Conservation (phyloP, 2,329 filamentous ascomycete genomes). For the Epichloe hybrida region DNA sequence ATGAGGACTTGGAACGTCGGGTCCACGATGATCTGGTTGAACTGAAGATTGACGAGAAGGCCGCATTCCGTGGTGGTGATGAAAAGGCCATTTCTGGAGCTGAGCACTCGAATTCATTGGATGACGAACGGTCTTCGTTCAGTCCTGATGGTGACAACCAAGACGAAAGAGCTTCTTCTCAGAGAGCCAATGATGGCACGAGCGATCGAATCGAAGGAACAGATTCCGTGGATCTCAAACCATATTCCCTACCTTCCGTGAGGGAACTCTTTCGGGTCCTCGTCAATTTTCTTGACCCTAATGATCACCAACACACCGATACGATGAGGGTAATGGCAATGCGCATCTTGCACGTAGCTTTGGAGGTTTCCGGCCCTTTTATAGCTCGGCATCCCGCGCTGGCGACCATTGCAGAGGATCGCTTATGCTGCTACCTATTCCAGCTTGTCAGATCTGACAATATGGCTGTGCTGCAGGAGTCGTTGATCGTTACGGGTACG, state of each 20-base stretch:
- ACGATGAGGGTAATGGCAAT: slow-evolving; percentile 95
- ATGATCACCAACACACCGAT: slow-evolving; percentile 85
- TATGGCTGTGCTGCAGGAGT: slow-evolving; percentile 87
- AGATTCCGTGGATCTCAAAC: slow-evolving; percentile 51
- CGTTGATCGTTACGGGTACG: slow-evolving; percentile 81
- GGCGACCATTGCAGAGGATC: slow-evolving; percentile 79
- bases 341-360: slow-evolving; percentile 89
- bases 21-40: slow-evolving; percentile 57
- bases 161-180: neutral
- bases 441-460: slow-evolving; percentile 94
- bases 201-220: slow-evolving; percentile 26
- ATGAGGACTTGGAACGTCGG: slow-evolving; percentile 51
- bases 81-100: slow-evolving; percentile 3
- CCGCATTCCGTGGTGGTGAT: slow-evolving; percentile 3
- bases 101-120: neutral
- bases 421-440: slow-evolving; percentile 85
- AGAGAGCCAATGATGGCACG: slow-evolving; percentile 1
- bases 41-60: slow-evolving; percentile 63
- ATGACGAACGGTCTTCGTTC: neutral
- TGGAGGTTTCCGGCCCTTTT: slow-evolving; percentile 90
- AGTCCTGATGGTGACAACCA: slow-evolving; percentile 2
- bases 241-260: slow-evolving; percentile 90
- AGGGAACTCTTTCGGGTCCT: slow-evolving; percentile 87
- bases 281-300: slow-evolving; percentile 84
- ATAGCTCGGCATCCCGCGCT: slow-evolving; percentile 86